Evolutionary conservation across 768 basidiomycete genomes (phyloP).

Genomic region (Fomitopsis pulvina): DNA sequence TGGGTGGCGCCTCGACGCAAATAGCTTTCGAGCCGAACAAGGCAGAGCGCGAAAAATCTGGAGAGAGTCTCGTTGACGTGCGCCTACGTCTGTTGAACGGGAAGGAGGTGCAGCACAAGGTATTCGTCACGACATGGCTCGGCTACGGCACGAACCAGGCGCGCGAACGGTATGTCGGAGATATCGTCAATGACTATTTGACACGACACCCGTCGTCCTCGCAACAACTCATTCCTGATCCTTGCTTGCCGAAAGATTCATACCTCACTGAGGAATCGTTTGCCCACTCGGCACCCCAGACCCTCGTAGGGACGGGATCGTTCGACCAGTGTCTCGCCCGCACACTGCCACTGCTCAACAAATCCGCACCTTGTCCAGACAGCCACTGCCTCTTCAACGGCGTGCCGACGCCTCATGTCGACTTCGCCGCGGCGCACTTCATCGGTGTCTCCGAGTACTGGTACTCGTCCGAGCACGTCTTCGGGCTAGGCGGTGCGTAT

Average conservation of each 20-base stretch:
- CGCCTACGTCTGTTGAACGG: constrained; percentile 77
- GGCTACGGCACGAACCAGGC: constrained; percentile 98
- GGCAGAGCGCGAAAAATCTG: constrained; percentile 42
- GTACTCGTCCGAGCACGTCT: constrained; percentile 98
- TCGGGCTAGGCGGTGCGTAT: constrained; percentile 91
- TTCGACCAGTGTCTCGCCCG: constrained; percentile 77
- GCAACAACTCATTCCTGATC: constrained; percentile 58
- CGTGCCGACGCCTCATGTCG: constrained; percentile 87
- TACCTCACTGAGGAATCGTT: constrained; percentile 43
- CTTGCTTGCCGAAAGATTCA: constrained; percentile 83
- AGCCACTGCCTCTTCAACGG: constrained; percentile 91
- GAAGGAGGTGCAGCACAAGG: constrained; percentile 80
- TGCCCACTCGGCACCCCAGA: constrained; percentile 45
- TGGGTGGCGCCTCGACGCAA: constrained; percentile 99
- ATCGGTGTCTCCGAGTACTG: constrained; percentile 99
- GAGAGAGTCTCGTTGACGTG: constrained; percentile 69
- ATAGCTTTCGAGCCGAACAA: constrained; percentile 90
- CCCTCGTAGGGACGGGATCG: constrained; percentile 79
- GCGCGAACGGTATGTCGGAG: constrained; percentile 84
- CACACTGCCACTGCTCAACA: constrained; percentile 78
- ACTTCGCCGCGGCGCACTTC: constrained; percentile 89
- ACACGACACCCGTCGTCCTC: constrained; percentile 22
- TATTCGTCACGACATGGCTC: constrained; percentile 98
- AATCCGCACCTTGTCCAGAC: constrained; percentile 74
- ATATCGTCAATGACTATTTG: constrained; percentile 55